These are phyloP conservation scores for Pseudonitzschia delicatissima DNA, from an alignment of 108 stramenopile genomes.

Conservation along the genomic window DNA sequence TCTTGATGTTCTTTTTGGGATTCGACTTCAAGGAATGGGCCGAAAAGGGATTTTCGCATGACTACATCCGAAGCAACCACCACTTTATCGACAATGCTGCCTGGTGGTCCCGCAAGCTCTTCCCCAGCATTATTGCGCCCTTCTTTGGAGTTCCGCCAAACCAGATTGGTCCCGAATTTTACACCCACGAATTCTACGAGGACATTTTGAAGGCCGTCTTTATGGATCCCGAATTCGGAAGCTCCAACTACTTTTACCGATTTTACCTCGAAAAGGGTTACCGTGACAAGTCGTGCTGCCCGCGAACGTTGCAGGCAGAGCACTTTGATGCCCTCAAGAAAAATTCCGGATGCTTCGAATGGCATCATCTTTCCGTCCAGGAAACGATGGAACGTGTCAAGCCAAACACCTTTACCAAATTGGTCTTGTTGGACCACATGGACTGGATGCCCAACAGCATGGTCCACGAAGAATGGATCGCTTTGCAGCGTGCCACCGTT, in stretches of 20 bases:
- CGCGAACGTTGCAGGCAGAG: constrained; percentile 42
- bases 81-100: constrained; percentile 50
- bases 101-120: constrained; percentile 47
- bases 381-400: constrained; percentile 64
- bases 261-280: constrained; percentile 60
- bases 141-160: constrained; percentile 62
- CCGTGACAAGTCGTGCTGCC: constrained; percentile 58
- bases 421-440: constrained; percentile 59
- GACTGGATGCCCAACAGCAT: constrained; percentile 64
- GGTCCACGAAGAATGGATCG: constrained; percentile 62
- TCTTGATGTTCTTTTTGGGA: constrained; percentile 47
- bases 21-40: constrained; percentile 56
- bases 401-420: constrained; percentile 55
- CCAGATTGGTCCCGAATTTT: constrained; percentile 62
- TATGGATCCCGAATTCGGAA: constrained; percentile 55
- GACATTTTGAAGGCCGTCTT: constrained; percentile 51
- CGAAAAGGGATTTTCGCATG: constrained; percentile 53
- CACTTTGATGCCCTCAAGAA: constrained; percentile 48
- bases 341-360: constrained; percentile 57
- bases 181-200: constrained; percentile 61
- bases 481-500: constrained; percentile 52
- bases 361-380: constrained; percentile 61
- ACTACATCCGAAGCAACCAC: constrained; percentile 44
- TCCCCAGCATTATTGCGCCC: constrained; percentile 52
- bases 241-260: constrained; percentile 55